Evolutionary conservation across 495 filamentous ascomycete genomes (phyloP), one percentile per base, ranked within the genome.

Genomic region (Achaetomiella virescens): DNA sequence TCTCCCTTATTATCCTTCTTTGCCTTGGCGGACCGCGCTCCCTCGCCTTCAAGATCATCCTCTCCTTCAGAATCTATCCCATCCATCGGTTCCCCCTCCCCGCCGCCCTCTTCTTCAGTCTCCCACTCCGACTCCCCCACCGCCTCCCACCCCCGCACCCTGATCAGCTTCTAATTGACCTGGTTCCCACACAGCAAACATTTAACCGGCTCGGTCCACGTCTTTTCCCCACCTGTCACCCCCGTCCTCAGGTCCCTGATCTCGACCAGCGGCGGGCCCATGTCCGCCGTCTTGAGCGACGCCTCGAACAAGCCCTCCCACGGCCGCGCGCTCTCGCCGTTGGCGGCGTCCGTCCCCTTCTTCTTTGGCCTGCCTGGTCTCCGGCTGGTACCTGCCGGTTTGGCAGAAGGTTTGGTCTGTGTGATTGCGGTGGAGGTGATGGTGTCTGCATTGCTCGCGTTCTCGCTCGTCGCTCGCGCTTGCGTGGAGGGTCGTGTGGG

Each of bases 281-380:
- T 29, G 56, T 69, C 22, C 12, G 48, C 68, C 47, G 66, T 71
- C 35, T 62, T 61, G 3, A 78, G 64, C 1, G 63, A 48, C 8
- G 68, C 75, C 27, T 70, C 63, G 41, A 78, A 78, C 18, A 76
- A 42, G 0, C 74, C 74, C 43, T 70, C 66, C 60, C 75, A 78
- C 5, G 72, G 73, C 46, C 66, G 72, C 27, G 63, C 53, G 45
- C 40, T 60, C n/a, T 66, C 61, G 36, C 61, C 64, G 42, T 63
- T 66, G 0, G 55, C 27, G 5, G 27, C 56, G 3, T 64, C 61
- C 1, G 41, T 15, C 6, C 37, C 52, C 53, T 58, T 67, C 58
- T 69, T 70, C 29, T 52, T 56, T 27, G 61, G 61, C 35, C 62
- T 61, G 54, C 66, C 61, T 12, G 52, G 48, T 48, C 48, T 67